phyloP scores from a whole-genome alignment of 169 alveolate species.

The Cryptosporidium tyzzeri region DNA sequence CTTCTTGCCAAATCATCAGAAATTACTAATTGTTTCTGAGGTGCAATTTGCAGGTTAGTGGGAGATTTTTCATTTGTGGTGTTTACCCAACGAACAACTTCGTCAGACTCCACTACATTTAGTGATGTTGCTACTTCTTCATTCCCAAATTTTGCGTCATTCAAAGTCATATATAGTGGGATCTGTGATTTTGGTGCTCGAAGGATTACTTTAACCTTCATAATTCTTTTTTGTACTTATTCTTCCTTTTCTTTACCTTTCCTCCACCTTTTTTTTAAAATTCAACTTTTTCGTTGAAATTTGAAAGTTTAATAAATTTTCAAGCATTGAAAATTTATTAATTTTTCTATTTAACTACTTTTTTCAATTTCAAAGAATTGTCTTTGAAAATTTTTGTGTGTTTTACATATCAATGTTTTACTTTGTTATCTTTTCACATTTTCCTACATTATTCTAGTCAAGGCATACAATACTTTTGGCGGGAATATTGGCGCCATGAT shows the following conservation, averaged over 20 bases:
- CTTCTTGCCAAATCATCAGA: slow-evolving; percentile 27
- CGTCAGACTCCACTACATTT: slow-evolving; percentile 64
- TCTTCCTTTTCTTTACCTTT: not conserved
- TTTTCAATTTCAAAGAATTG: not conserved
- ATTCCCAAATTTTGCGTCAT: slow-evolving; percentile 59
- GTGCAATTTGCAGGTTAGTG: slow-evolving; percentile 11
- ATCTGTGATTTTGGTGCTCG: slow-evolving; percentile 75
- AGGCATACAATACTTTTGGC: slow-evolving; percentile 2
- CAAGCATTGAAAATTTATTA: not conserved
- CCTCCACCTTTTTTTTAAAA: not conserved
- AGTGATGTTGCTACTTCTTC: slow-evolving; percentile 42
- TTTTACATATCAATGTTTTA: not conserved
- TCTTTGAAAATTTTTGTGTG: slow-evolving; percentile 13
- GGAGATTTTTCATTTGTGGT: not conserved
- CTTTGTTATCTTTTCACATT: slow-evolving; percentile 1
- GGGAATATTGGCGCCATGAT: not conserved
- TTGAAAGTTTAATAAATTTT: not conserved
- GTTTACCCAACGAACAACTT: slow-evolving; percentile 60
- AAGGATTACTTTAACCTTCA: slow-evolving; percentile 73
- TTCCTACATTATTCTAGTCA: not conserved
- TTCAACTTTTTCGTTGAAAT: not conserved
- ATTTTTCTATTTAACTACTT: not conserved
- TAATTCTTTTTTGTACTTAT: not conserved
- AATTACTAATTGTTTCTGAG: slow-evolving; percentile 26
- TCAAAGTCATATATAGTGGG: slow-evolving; percentile 64